Conservation (phyloP, 768 basidiomycete genomes). For the Rhodotorula taiwanensis region DNA sequence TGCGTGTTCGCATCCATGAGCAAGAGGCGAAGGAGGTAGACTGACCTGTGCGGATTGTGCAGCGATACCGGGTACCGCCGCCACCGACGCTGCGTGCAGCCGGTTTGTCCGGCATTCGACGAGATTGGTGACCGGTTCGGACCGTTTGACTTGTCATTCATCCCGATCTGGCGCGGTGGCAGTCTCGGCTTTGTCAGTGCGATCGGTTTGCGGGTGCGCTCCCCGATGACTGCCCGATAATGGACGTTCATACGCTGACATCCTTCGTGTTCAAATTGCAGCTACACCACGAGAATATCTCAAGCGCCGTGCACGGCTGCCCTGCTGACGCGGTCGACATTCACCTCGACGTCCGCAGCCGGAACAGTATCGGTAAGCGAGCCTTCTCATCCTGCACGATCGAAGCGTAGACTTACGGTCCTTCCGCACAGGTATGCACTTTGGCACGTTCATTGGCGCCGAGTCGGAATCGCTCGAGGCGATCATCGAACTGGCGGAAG, state of each 20-base stretch:
- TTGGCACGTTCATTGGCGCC: constrained; percentile 50
- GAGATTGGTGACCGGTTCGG: constrained; percentile 48
- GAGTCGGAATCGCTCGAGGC: constrained; percentile 49
- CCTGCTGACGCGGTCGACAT: constrained; percentile 49
- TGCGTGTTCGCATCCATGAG: constrained; percentile 18
- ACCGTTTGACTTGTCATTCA: constrained; percentile 49
- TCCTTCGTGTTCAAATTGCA: constrained; percentile 7
- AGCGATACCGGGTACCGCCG: constrained; percentile 48
- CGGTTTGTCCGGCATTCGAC: constrained; percentile 47
- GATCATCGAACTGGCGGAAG: constrained; percentile 43
- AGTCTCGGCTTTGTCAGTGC: constrained; percentile 47
- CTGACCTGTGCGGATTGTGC: background rate
- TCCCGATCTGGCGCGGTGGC: constrained; percentile 51
- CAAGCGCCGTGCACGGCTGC: constrained; percentile 48
- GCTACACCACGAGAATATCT: constrained; percentile 43
- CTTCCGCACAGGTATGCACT: constrained; percentile 46
- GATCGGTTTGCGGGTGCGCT: constrained; percentile 47
- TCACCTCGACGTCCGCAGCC: constrained; percentile 46
- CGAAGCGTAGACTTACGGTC: background rate
- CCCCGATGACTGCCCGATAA: background rate
- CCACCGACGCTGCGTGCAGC: constrained; percentile 38
- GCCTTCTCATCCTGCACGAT: too few relatives aligned
- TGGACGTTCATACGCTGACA: background rate
- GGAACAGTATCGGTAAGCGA: constrained; percentile 43
- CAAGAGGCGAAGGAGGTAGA: background rate